Conservation (phyloP, 768 basidiomycete genomes). For the Ramaria rubella region DNA sequence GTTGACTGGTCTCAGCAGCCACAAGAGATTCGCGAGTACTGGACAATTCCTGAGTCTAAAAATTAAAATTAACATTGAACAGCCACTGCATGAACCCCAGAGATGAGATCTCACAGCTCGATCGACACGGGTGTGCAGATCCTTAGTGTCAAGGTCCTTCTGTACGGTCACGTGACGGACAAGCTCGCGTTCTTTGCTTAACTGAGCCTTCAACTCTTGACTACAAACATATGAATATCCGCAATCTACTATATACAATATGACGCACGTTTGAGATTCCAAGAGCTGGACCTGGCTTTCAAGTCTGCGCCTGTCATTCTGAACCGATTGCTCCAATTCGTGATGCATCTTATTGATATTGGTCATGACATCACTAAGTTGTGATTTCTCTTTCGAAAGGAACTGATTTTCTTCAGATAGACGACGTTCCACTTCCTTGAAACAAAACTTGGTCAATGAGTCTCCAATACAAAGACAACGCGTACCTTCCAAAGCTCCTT, state of each 20-base stretch:
- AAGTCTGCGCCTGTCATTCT: slow-evolving; percentile 74
- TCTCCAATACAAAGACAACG: background rate
- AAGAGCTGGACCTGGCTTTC: slow-evolving; percentile 75
- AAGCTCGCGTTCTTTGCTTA: slow-evolving; percentile 68
- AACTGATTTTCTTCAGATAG: slow-evolving; percentile 81
- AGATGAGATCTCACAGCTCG: slow-evolving; percentile 41
- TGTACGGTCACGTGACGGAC: slow-evolving; percentile 69
- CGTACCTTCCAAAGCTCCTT: slow-evolving; percentile 89
- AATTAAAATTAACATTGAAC: slow-evolving; percentile 12
- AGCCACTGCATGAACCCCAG: background rate
- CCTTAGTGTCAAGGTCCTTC: slow-evolving; percentile 74
- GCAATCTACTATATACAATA: background rate
- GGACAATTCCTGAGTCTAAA: slow-evolving; percentile 55
- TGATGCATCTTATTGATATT: slow-evolving; percentile 89
- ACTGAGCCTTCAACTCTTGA: slow-evolving; percentile 64
- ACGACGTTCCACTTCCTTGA: slow-evolving; percentile 68
- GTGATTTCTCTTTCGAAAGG: slow-evolving; percentile 73
- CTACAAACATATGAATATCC: slow-evolving; percentile 31
- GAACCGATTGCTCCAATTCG: slow-evolving; percentile 76
- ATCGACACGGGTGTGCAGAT: slow-evolving; percentile 66
- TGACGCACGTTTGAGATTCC: slow-evolving; percentile 67
- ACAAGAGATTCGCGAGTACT: slow-evolving; percentile 65
- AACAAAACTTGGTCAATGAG: background rate
- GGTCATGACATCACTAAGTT: slow-evolving; percentile 78
- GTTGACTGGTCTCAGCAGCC: slow-evolving; percentile 71